Evolutionary conservation across 768 basidiomycete genomes (phyloP).

Genomic region (Thelephora ganbajun): DNA sequence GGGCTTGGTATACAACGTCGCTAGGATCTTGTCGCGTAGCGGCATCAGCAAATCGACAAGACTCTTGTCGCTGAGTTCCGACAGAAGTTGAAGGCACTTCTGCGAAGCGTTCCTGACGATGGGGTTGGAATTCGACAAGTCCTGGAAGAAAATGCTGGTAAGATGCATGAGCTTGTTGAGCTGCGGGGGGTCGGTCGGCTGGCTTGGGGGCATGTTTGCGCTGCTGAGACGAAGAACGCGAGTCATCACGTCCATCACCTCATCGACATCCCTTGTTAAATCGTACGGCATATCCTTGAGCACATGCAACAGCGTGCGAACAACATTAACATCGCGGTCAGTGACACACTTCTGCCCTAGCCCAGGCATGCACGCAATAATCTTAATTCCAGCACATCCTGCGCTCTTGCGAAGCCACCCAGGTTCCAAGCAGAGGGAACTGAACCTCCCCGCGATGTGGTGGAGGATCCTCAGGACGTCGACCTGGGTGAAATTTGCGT

Average conservation of each 20-base stretch:
- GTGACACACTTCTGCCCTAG: slow-evolving; percentile 68
- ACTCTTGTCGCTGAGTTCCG: slow-evolving; percentile 55
- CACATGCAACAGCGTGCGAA: slow-evolving; percentile 80
- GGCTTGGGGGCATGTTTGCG: slow-evolving; percentile 13
- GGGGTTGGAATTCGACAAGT: slow-evolving; percentile 76
- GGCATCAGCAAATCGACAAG: slow-evolving; percentile 70
- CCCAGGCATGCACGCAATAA: slow-evolving; percentile 59
- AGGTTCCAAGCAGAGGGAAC: slow-evolving; percentile 80
- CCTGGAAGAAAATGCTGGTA: slow-evolving; percentile 74
- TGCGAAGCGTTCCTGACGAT: slow-evolving; percentile 79
- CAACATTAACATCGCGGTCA: slow-evolving; percentile 80
- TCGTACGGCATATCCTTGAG: slow-evolving; percentile 91
- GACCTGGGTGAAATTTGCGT: slow-evolving; percentile 29
- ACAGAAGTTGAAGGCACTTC: slow-evolving; percentile 63
- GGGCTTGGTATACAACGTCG: slow-evolving; percentile 91
- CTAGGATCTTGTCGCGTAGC: slow-evolving; percentile 79
- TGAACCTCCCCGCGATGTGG: slow-evolving; percentile 73
- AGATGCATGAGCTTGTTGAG: slow-evolving; percentile 53
- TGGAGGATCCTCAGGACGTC: slow-evolving; percentile 61
- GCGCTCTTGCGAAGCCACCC: slow-evolving; percentile 84
- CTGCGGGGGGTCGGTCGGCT: slow-evolving; percentile 8
- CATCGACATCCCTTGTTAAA: slow-evolving; percentile 66
- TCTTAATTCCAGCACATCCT: slow-evolving; percentile 73
- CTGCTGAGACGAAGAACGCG: slow-evolving; percentile 51
- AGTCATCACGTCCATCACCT: slow-evolving; percentile 65